These are phyloP conservation scores for Tuber aestivum DNA, from an alignment of 495 filamentous ascomycete genomes.

Conservation along the genomic window DNA sequence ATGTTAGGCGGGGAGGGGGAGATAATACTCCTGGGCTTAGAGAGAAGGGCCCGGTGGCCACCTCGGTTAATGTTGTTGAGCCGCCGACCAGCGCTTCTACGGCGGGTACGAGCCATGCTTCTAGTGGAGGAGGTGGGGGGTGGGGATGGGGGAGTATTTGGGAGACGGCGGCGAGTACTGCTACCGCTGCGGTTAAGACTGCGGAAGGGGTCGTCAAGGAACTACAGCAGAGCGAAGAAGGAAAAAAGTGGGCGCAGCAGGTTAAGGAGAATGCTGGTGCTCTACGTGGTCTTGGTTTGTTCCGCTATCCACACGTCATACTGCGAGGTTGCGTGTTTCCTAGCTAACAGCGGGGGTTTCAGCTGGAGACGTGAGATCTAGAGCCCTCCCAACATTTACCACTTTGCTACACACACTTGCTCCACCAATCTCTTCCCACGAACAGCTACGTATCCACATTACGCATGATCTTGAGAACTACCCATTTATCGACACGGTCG, in stretches of 20 bases:
- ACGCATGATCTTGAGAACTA: constrained; percentile 93
- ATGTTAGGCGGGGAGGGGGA: constrained; percentile 26
- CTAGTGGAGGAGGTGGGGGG: constrained; percentile 56
- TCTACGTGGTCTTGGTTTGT: constrained; percentile 69
- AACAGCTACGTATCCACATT: constrained; percentile 95
- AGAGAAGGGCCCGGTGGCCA: constrained; percentile 20
- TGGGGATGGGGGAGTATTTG: constrained; percentile 86
- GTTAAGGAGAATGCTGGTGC: constrained; percentile 86
- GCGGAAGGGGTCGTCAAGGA: constrained; percentile 91
- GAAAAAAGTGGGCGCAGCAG: constrained; percentile 90
- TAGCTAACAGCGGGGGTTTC: constrained; percentile 5
- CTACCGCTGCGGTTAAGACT: constrained; percentile 81
- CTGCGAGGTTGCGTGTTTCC: constrained; percentile 29
- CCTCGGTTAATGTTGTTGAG: constrained; percentile 29
- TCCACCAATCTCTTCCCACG: constrained; percentile 93
- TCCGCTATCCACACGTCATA: background rate
- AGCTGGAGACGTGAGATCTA: constrained; percentile 86
- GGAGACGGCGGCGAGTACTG: constrained; percentile 47
- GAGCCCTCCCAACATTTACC: constrained; percentile 90
- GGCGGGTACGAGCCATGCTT: constrained; percentile 25
- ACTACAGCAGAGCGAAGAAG: constrained; percentile 93
- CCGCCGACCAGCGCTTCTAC: constrained; percentile 34
- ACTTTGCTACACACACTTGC: constrained; percentile 90
- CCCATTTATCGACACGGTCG: constrained; percentile 85
- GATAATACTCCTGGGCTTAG: constrained; percentile 44